A percentile compares a stretch with the other conserved stretches of the same genome.
Conservation (phyloP, 371 early-diverging fungal genomes). For the Phascolomyces articulosus region DNA sequence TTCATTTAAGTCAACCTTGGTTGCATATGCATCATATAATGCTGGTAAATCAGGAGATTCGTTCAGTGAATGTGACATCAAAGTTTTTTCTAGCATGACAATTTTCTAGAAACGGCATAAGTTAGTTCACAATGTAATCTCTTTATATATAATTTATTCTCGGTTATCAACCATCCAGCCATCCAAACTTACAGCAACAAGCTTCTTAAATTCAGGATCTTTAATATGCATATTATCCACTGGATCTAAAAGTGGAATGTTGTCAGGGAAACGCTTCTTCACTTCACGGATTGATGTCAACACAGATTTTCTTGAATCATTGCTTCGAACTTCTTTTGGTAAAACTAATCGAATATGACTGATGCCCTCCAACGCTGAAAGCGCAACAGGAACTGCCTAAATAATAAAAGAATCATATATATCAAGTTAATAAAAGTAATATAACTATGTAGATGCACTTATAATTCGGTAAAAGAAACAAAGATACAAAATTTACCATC, state of each 20-base stretch:
- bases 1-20: constrained; percentile 59
- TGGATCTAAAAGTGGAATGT: constrained; percentile 87
- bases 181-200: constrained; percentile 59
- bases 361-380: constrained; percentile 76
- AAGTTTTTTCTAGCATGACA: constrained; percentile 66
- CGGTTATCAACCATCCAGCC: too few relatives aligned
- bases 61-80: constrained; percentile 63
- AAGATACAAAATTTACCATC: constrained; percentile 37
- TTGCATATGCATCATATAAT: constrained; percentile 65
- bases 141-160: too few relatives aligned
- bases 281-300: constrained; percentile 76
- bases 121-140: too few relatives aligned
- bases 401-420: not conserved
- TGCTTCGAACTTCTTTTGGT: constrained; percentile 66
- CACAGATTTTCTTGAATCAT: constrained; percentile 63
- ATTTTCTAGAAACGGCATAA: constrained; percentile 75
- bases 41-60: constrained; percentile 56
- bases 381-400: constrained; percentile 76
- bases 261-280: constrained; percentile 71
- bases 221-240: constrained; percentile 88
- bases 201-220: constrained; percentile 78
- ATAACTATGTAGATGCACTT: too few relatives aligned
- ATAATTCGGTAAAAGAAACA: not conserved
- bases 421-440: not conserved
- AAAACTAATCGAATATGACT: constrained; percentile 79